Conservation (phyloP, 169 alveolate species). For the Plasmodium vivax region DNA sequence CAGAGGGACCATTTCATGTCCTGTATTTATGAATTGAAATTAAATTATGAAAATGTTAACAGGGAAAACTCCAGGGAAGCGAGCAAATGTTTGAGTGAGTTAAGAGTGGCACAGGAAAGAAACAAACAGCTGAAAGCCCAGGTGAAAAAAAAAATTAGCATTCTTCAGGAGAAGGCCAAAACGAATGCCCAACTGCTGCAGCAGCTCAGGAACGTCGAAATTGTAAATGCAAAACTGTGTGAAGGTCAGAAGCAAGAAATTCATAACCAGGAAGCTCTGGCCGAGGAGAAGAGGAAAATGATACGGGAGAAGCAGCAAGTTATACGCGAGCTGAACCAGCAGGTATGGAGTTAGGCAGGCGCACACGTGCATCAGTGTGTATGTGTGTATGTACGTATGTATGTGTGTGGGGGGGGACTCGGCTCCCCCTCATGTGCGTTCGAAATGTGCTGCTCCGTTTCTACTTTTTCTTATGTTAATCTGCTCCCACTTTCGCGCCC, state of each 20-base stretch:
- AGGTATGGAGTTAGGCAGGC: not conserved
- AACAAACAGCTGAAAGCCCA: slow-evolving; percentile 34
- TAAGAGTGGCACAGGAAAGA: slow-evolving; percentile 24
- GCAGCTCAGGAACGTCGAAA: slow-evolving; percentile 35
- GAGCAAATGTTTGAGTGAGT: slow-evolving; percentile 18
- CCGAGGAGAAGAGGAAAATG: slow-evolving; percentile 10
- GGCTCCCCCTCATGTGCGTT: not conserved
- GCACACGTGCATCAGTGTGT: not conserved
- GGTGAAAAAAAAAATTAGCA: slow-evolving; percentile 26
- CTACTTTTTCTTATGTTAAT: not conserved
- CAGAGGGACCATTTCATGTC: slow-evolving; percentile 43
- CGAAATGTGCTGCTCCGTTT: not conserved
- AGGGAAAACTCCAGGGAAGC: slow-evolving; percentile 28
- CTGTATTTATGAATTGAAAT: slow-evolving; percentile 30
- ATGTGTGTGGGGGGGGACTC: not conserved
- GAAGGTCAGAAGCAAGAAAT: slow-evolving; percentile 26
- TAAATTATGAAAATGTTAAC: slow-evolving; percentile 37
- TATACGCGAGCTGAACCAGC: slow-evolving; percentile 40
- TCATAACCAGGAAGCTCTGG: slow-evolving; percentile 15
- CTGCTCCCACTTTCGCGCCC: not conserved
- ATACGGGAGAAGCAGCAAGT: slow-evolving; percentile 48
- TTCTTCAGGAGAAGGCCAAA: slow-evolving; percentile 1
- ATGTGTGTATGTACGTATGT: not conserved
- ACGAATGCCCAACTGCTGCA: slow-evolving; percentile 3
- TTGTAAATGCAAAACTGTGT: slow-evolving; percentile 36